Conservation (phyloP, 2,329 filamentous ascomycete species). For the Colletotrichum horii region DNA sequence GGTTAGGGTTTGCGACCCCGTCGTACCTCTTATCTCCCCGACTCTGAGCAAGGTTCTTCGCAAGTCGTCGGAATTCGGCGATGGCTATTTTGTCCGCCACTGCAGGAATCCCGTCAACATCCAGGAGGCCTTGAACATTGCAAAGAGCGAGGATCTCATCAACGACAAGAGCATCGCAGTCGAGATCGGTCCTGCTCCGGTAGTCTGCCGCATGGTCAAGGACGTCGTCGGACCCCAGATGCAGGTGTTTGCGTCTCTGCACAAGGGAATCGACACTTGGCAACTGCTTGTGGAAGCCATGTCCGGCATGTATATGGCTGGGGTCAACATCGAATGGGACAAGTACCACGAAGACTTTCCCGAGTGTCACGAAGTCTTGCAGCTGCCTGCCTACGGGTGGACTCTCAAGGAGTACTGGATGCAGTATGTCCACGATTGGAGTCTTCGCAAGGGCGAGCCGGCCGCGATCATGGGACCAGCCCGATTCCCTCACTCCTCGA, state of each 20-base stretch:
- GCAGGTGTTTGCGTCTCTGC: slow-evolving; percentile 62
- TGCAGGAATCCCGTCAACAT: slow-evolving; percentile 72
- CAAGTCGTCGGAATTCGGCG: slow-evolving; percentile 51
- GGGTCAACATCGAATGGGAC: slow-evolving; percentile 70
- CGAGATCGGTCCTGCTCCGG: slow-evolving; percentile 73
- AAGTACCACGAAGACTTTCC: slow-evolving; percentile 66
- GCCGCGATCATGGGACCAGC: slow-evolving; percentile 35
- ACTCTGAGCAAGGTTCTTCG: slow-evolving; percentile 56
- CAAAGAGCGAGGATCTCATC: slow-evolving; percentile 55
- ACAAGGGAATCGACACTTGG: slow-evolving; percentile 70
- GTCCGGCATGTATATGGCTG: slow-evolving; percentile 62
- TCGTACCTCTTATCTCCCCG: slow-evolving; percentile 71
- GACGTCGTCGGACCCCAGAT: slow-evolving; percentile 58
- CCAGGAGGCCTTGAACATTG: slow-evolving; percentile 58
- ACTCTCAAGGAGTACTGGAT: slow-evolving; percentile 76
- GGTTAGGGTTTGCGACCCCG: slow-evolving; percentile 46
- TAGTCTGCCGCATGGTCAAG: slow-evolving; percentile 68
- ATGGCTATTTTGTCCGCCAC: slow-evolving; percentile 64
- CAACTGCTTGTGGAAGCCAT: slow-evolving; percentile 65
- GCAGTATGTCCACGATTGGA: slow-evolving; percentile 71
- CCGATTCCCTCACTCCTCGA: slow-evolving; percentile 38
- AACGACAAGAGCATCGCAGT: slow-evolving; percentile 69
- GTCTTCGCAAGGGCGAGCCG: slow-evolving; percentile 71
- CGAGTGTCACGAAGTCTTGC: slow-evolving; percentile 51
- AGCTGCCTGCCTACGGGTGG: slow-evolving; percentile 73